phyloP scores from a whole-genome alignment of 352 stramenopile species.

The Phytophthora meadii region DNA sequence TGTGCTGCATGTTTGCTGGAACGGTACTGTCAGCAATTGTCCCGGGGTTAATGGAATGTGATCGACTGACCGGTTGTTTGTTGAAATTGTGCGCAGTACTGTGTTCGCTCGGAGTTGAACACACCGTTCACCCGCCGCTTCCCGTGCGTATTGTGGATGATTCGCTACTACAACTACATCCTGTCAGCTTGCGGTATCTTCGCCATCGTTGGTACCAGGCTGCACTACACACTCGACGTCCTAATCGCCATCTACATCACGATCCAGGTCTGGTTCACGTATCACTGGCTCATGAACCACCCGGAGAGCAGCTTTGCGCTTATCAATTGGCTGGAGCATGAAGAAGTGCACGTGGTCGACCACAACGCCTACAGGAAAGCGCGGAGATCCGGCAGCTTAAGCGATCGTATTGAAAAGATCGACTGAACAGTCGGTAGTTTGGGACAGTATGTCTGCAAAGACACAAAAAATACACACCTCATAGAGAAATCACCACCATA shows the following conservation, averaged over 20 bases:
- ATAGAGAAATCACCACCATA: conserved; percentile 30
- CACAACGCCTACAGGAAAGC: conserved; percentile 82
- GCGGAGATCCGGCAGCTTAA: conserved; percentile 56
- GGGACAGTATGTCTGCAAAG: conserved; percentile 1
- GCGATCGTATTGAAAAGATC: conserved; percentile 35
- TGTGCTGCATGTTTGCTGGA: conserved; percentile 83
- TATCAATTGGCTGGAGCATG: conserved; percentile 85
- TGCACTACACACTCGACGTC: conserved; percentile 90
- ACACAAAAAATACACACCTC: conserved; percentile 16
- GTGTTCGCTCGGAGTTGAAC: conserved; percentile 79
- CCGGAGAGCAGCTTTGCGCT: conserved; percentile 65
- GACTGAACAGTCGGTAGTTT: conserved; percentile 15
- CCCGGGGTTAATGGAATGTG: neutral
- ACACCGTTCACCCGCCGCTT: conserved; percentile 85
- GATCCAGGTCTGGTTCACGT: conserved; percentile 84
- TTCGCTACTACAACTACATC: conserved; percentile 82
- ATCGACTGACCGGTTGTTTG: conserved; percentile 8
- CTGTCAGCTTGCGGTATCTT: conserved; percentile 74
- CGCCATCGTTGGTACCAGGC: conserved; percentile 82
- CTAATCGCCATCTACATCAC: conserved; percentile 90
- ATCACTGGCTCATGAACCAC: conserved; percentile 82
- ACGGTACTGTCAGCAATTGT: conserved; percentile 49
- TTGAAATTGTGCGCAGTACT: conserved; percentile 63
- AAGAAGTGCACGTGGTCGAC: conserved; percentile 83
- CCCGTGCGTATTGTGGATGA: conserved; percentile 78